Percentiles rank a stretch among this genome's conserved stretches.
phyloP scores from a whole-genome alignment of 1,284 basidiomycete genomes.

The Cryptococcus sp. region DNA sequence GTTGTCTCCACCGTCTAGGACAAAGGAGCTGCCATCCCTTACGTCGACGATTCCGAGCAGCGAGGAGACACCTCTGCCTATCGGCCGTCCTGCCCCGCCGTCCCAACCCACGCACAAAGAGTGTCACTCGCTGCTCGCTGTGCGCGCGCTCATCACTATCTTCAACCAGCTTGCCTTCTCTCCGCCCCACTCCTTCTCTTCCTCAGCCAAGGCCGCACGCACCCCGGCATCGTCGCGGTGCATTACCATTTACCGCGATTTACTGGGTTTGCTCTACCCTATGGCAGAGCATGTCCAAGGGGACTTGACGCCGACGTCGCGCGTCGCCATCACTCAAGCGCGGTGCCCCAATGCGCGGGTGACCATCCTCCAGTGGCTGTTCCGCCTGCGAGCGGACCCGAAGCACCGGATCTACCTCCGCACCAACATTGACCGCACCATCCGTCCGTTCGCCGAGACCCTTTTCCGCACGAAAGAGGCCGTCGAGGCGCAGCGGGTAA shows the following conservation, averaged over 20 bases:
- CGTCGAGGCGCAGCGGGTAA: slow-evolving; percentile 33
- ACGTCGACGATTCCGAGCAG: slow-evolving; percentile 10
- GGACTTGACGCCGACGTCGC: slow-evolving; percentile 18
- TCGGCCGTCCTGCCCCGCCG: neutral
- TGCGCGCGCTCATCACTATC: slow-evolving; percentile 51
- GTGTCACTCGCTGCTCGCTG: slow-evolving; percentile 48
- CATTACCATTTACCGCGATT: slow-evolving; percentile 52
- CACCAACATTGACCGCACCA: slow-evolving; percentile 50
- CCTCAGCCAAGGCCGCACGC: slow-evolving; percentile 32
- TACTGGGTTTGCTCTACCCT: slow-evolving; percentile 50
- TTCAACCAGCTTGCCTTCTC: slow-evolving; percentile 53
- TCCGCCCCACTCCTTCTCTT: slow-evolving; percentile 41
- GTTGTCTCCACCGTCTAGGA: slow-evolving; percentile 31
- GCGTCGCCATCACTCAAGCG: slow-evolving; percentile 35
- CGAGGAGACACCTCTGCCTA: slow-evolving; percentile 3
- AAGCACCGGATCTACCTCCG: slow-evolving; percentile 81
- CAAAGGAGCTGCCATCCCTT: slow-evolving; percentile 20
- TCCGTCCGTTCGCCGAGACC: slow-evolving; percentile 45
- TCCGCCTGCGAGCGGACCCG: slow-evolving; percentile 84
- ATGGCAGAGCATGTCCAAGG: slow-evolving; percentile 26
- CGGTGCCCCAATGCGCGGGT: slow-evolving; percentile 64
- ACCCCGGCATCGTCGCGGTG: slow-evolving; percentile 51
- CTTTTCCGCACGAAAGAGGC: slow-evolving; percentile 47
- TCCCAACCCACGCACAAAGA: slow-evolving; percentile 22
- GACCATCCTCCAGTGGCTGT: slow-evolving; percentile 77